phyloP scores from a whole-genome alignment of 2,329 filamentous ascomycete genomes.

The Fusarium pseudonygamai region DNA sequence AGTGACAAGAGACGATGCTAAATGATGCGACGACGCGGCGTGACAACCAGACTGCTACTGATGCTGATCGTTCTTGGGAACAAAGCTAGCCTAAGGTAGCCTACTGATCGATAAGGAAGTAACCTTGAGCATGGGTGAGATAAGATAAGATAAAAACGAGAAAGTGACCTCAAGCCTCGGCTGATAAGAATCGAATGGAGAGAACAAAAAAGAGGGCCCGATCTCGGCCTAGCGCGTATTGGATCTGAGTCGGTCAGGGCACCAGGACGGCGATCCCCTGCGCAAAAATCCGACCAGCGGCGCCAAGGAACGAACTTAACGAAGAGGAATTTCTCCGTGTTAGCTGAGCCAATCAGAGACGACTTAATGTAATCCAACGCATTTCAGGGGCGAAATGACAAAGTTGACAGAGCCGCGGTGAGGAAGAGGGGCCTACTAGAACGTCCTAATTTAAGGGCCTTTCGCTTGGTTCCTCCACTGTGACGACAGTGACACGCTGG shows the following conservation, averaged over 20 bases:
- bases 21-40: not conserved
- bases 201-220: constrained; percentile 39
- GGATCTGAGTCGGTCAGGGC: constrained; percentile 39
- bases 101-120: not conserved
- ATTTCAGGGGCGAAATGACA: constrained; percentile 39
- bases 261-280: constrained; percentile 34
- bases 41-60: not conserved
- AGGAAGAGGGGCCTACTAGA: constrained; percentile 33
- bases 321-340: constrained; percentile 36
- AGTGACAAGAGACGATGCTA: not conserved
- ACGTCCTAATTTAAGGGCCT: constrained; percentile 29
- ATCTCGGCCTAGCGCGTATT: constrained; percentile 42
- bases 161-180: not conserved
- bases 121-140: constrained; percentile 5
- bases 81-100: not conserved
- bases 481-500: constrained; percentile 22
- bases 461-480: constrained; percentile 21
- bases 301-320: constrained; percentile 22
- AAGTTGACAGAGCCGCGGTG: constrained; percentile 42
- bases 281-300: constrained; percentile 31
- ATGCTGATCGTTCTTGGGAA: not conserved
- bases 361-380: constrained; percentile 43
- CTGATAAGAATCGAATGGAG: constrained; percentile 16
- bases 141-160: constrained; percentile 19
- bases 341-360: constrained; percentile 34